A percentile compares a stretch with the other conserved stretches of the same genome.
Evolutionary conservation across 768 basidiomycete genomes (phyloP).

Genomic region (Xerocomellus intermedius): DNA sequence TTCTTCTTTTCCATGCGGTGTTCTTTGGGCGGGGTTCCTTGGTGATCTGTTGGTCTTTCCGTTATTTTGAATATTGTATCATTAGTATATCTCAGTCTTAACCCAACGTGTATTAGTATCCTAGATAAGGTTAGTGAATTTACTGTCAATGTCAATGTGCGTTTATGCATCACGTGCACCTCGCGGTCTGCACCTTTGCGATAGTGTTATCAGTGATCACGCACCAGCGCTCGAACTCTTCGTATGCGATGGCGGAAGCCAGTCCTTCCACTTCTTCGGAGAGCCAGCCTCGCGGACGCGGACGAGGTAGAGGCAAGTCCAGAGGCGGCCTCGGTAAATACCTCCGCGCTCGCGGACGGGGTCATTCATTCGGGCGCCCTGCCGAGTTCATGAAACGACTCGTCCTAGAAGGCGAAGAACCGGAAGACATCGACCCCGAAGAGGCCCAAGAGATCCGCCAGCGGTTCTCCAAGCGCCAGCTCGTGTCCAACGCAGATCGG

Average conservation of each 20-base stretch:
- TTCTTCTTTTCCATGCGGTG: constrained; percentile 10
- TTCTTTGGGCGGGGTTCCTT: constrained; percentile 1
- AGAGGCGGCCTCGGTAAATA: constrained; percentile 75
- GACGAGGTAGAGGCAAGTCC: constrained; percentile 53
- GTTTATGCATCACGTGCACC: neutral
- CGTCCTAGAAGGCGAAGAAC: constrained; percentile 56
- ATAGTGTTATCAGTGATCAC: neutral
- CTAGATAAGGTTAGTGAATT: neutral
- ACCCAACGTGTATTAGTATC: constrained; percentile 4
- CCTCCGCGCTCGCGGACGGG: constrained; percentile 66
- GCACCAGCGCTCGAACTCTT: neutral
- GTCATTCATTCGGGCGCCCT: constrained; percentile 56
- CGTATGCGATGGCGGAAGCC: constrained; percentile 13
- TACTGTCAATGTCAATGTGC: no score
- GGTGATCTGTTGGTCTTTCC: neutral
- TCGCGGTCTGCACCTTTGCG: neutral
- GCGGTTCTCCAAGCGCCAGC: constrained; percentile 56
- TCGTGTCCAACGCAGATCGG: constrained; percentile 71
- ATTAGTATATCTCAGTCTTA: neutral
- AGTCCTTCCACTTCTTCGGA: constrained; percentile 9
- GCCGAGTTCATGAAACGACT: constrained; percentile 65
- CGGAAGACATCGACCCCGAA: constrained; percentile 39
- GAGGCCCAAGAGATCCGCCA: constrained; percentile 44
- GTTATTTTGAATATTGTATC: constrained; percentile 11
- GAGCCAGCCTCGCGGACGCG: constrained; percentile 34